Conservation (phyloP, 2,329 filamentous ascomycete genomes). For the Monilinia fructicola region DNA sequence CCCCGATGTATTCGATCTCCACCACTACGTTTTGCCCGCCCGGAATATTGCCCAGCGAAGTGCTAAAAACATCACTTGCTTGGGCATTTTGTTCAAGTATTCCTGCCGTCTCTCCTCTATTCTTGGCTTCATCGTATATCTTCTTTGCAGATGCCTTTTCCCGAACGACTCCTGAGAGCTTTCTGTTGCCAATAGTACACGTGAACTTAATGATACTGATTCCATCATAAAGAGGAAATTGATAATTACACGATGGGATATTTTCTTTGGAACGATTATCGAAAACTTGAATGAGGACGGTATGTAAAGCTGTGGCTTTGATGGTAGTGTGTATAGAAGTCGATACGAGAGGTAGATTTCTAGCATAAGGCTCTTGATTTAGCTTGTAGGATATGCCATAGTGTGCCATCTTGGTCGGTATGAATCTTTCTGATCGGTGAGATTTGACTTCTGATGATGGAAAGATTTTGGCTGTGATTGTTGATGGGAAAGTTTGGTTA, state of each 20-base stretch:
- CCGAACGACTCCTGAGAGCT: slow-evolving; percentile 65
- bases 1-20: slow-evolving; percentile 65
- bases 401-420: neutral
- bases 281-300: slow-evolving; percentile 57
- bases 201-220: slow-evolving; percentile 67
- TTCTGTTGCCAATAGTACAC: slow-evolving; percentile 60
- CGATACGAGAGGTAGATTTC: slow-evolving; percentile 58
- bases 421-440: neutral
- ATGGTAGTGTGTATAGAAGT: slow-evolving; percentile 62
- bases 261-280: slow-evolving; percentile 52
- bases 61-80: slow-evolving; percentile 66
- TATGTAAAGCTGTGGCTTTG: slow-evolving; percentile 51
- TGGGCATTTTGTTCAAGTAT: slow-evolving; percentile 62
- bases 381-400: neutral
- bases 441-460: neutral
- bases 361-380: neutral
- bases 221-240: slow-evolving; percentile 71
- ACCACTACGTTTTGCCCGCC: slow-evolving; percentile 56
- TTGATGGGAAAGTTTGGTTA: neutral
- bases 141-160: slow-evolving; percentile 61
- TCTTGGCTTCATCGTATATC: slow-evolving; percentile 59
- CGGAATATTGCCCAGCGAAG: slow-evolving; percentile 66
- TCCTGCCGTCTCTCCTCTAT: slow-evolving; percentile 60
- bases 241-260: slow-evolving; percentile 60
- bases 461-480: neutral